Percentiles rank a stretch among this genome's conserved stretches.
phyloP scores from a whole-genome alignment of 2,329 filamentous ascomycete species.

The Phialemonium atrogriseum region DNA sequence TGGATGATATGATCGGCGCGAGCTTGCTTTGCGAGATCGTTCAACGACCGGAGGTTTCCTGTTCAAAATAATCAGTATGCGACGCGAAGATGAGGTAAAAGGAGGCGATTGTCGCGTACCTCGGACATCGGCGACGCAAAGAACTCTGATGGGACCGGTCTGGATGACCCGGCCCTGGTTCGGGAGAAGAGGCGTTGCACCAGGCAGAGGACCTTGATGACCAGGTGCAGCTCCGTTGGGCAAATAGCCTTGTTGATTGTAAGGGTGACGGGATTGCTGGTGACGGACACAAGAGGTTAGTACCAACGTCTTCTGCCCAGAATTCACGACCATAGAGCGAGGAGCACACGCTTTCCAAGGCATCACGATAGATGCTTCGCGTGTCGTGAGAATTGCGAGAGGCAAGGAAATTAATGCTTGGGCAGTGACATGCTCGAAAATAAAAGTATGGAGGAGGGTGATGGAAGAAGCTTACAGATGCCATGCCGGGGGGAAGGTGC shows the following conservation, averaged over 20 bases:
- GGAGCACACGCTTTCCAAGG: not conserved
- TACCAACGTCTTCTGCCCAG: slow-evolving; percentile 3
- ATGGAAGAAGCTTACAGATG: slow-evolving; percentile 1
- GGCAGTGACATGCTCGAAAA: not conserved
- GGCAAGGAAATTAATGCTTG: not conserved
- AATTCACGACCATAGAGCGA: no score
- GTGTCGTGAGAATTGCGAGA: not conserved
- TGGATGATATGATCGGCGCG: slow-evolving; percentile 97
- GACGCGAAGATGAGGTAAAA: slow-evolving; percentile 5
- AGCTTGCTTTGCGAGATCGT: slow-evolving; percentile 90
- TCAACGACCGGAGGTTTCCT: slow-evolving; percentile 94
- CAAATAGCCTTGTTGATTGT: slow-evolving; percentile 48
- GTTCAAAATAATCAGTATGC: slow-evolving; percentile 8
- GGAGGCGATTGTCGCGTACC: slow-evolving; percentile 33
- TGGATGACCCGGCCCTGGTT: slow-evolving; percentile 61
- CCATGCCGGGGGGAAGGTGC: slow-evolving; percentile 1
- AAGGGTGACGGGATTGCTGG: slow-evolving; percentile 29
- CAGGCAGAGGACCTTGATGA: slow-evolving; percentile 40
- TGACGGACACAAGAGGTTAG: slow-evolving; percentile 7
- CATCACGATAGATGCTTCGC: not conserved
- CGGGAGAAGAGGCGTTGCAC: slow-evolving; percentile 56
- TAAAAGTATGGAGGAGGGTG: not conserved
- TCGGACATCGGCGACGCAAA: slow-evolving; percentile 66
- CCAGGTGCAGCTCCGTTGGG: slow-evolving; percentile 49
- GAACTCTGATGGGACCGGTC: slow-evolving; percentile 55